These are phyloP conservation scores for Coemansia sp. DNA, from an alignment of 192 early-diverging fungal genomes.

Conservation along the genomic window DNA sequence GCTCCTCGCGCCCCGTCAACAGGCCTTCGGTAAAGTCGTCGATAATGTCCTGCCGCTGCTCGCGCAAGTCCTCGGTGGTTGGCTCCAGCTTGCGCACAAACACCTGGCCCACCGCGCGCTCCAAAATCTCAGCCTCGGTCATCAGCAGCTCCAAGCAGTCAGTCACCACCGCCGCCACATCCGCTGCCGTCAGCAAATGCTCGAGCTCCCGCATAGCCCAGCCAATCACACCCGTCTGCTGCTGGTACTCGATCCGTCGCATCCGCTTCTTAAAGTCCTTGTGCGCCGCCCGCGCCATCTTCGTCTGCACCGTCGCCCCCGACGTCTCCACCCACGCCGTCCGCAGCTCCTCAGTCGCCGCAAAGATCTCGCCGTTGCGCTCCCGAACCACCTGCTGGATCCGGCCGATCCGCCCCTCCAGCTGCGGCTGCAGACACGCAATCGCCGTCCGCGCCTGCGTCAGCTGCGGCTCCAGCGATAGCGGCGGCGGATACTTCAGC, in stretches of 20 bases:
- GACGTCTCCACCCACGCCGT: constrained; percentile 48
- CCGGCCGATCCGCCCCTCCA: constrained; percentile 43
- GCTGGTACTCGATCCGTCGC: constrained; percentile 63
- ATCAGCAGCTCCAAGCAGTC: constrained; percentile 68
- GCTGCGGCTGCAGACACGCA: constrained; percentile 38
- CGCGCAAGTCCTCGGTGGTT: constrained; percentile 46
- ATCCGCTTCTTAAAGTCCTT: constrained; percentile 70
- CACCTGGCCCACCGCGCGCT: constrained; percentile 59
- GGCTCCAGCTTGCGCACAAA: constrained; percentile 63
- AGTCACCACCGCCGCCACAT: constrained; percentile 58
- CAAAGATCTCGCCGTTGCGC: constrained; percentile 51
- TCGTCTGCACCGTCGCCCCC: constrained; percentile 53
- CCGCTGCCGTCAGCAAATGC: constrained; percentile 57
- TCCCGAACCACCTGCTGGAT: constrained; percentile 50
- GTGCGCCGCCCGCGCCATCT: constrained; percentile 61
- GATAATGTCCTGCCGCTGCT: constrained; percentile 62
- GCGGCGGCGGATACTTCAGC: constrained; percentile 51
- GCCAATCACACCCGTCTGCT: constrained; percentile 58
- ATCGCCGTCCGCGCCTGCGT: constrained; percentile 41
- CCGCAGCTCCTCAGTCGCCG: constrained; percentile 36
- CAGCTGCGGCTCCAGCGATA: constrained; percentile 51
- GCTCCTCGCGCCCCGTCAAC: constrained; percentile 64
- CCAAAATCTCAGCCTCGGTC: constrained; percentile 73
- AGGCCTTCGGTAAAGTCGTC: constrained; percentile 69
- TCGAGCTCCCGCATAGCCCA: constrained; percentile 61